Evolutionary conservation across 495 filamentous ascomycete genomes (phyloP), one percentile per base, ranked within the genome.

Genomic region (Penicillium roqueforti): DNA sequence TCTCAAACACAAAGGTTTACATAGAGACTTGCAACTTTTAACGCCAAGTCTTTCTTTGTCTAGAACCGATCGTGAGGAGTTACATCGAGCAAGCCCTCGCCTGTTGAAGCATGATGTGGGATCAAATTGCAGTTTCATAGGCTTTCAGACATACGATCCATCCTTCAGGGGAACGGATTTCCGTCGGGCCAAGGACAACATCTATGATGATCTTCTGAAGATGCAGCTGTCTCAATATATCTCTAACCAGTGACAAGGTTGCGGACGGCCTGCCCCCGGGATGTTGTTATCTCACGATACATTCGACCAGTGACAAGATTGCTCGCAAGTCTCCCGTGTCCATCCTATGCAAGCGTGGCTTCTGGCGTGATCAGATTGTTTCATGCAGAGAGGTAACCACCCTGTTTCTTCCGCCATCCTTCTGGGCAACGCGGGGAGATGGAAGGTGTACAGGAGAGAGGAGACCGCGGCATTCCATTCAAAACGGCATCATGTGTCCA

Each of bases 121-220:
- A 13, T n/a, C 31, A 18, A 49, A 28, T 31, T 31, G 8, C 34
- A 25, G 19, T 2, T 18, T 23, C 31, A 23, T 22, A 29, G 26
- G 25, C 14, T 11, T 51, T 31, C 32, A 29, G 44, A 42, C 32
- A 8, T 41, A 38, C 18, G 55, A 29, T 28, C 20, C 39, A 20
- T 25, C 41, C 43, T 22, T 49, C 40, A 19, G 46, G 39, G 40
- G 48, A 43, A 32, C 60, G 59, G 61, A 50, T 22, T 47, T 59
- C 62, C 65, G 62, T 45, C 62, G 62, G 60, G 62, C 65, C 65
- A 68, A 65, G 62, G 62, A 37, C 37, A 16, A 29, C 23, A 53
- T 42, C n/a, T 26, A n/a, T 47, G 32, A 22, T 50, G 32, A 16
- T 10, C 22, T 53, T 41, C 18, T 23, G 38, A 51, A 53, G 40